Base-by-base conservation (phyloP, 1,139 yeast genomes). In the Entelexis sorbosivorans region DNA sequence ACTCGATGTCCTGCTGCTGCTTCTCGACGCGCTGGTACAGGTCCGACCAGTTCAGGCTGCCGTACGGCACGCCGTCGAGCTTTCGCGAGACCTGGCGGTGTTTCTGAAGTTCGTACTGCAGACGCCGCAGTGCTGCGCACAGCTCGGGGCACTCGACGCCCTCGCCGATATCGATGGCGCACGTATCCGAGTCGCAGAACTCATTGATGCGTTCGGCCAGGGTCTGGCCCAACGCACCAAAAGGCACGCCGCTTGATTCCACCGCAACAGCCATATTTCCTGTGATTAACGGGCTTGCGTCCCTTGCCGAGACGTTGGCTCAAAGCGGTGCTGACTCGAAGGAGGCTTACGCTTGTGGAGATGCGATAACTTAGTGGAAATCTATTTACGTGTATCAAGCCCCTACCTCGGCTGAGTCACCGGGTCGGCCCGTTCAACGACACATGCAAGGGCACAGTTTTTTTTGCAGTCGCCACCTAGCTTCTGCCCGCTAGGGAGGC, bases 1-100 rank as follows among this genome's bases (percentile, higher is more conserved):
- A 54, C 34, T 66, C 68, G 42, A 69, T 66, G 54, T 69, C 71
- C 31, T 59, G 61, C 52, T 67, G 70, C 58, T 69, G 72, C 40
- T 63, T 60, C 53, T 66, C 66, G 38, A 69, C 69, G 50, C 65
- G 66, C 43, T 56, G 57, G 54, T 61, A 64, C 36, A 69, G 63
- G 47, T 58, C 57, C 19, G 50, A 52, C 58, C 61, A 56, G 50
- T 58, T 61, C 42, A 42, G 17, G 38, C 33, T 26, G 31, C 44
- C 38, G 11, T 38, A 38, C 19, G 47, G 42, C 32, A 36, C 35
- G 31, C 38, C 40, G 22, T 38, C 44, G 7, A 16, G 29, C 48
- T 38, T 20, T 16, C 31, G 31, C 19, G 48, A 17, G 8, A 24
- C 39, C 26, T 31, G 48, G 36, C 31, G 48, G 40, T 24, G 32